phyloP scores from a whole-genome alignment of 257 asterid species.

The Rhazya stricta region DNA sequence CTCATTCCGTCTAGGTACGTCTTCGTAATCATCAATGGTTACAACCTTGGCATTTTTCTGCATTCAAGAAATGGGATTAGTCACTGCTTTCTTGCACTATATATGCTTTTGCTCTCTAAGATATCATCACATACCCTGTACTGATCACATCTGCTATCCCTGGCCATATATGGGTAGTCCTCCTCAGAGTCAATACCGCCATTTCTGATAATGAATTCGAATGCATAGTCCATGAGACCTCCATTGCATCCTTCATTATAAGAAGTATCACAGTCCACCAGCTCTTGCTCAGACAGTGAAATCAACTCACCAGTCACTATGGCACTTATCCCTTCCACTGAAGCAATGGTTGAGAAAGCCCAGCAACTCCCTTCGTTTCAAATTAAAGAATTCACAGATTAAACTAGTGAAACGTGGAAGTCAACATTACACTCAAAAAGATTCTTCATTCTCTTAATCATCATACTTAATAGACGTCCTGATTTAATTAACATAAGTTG shows the following conservation, averaged over 20 bases:
- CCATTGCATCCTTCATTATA: slow-evolving; percentile 35
- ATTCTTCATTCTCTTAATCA: neutral
- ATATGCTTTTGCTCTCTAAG: neutral
- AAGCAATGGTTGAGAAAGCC: slow-evolving; percentile 43
- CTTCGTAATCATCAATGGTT: slow-evolving; percentile 51
- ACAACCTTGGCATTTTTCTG: slow-evolving; percentile 74
- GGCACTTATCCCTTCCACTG: slow-evolving; percentile 36
- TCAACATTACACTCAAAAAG: neutral
- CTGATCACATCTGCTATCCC: slow-evolving; percentile 32
- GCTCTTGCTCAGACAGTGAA: slow-evolving; percentile 41
- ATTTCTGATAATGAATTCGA: slow-evolving; percentile 34
- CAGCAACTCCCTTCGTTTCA: slow-evolving; percentile 46
- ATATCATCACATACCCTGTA: slow-evolving; percentile 27
- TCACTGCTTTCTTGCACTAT: neutral
- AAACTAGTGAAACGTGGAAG: neutral
- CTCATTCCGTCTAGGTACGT: slow-evolving; percentile 39
- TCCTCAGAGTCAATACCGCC: slow-evolving; percentile 43
- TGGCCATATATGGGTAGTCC: slow-evolving; percentile 37
- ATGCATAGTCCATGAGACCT: slow-evolving; percentile 44
- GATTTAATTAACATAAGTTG: no score
- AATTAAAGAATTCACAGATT: neutral
- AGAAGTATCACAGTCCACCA: slow-evolving; percentile 39
- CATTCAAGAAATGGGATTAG: slow-evolving; percentile 4
- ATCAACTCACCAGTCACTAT: slow-evolving; percentile 28
- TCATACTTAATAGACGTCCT: neutral